These are phyloP conservation scores for Alternaria gaisen DNA, from an alignment of 2,329 filamentous ascomycete genomes.

Conservation along the genomic window DNA sequence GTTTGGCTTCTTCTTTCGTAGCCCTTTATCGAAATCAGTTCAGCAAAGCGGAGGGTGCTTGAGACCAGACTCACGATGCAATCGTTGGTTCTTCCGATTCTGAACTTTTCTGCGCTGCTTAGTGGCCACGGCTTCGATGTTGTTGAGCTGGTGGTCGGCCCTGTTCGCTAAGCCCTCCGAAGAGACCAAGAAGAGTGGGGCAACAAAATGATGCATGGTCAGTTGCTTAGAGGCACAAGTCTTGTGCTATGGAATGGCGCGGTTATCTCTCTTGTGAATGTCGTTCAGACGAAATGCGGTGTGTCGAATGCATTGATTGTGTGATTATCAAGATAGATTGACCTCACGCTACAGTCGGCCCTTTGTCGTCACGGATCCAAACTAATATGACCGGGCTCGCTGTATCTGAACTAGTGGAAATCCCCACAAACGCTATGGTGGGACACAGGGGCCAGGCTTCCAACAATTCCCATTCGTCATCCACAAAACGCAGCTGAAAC, in stretches of 20 bases:
- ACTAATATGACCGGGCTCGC: not conserved
- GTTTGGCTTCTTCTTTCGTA: not conserved
- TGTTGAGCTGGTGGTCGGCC: not conserved
- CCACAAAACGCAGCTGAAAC: not conserved
- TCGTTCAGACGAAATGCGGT: no score
- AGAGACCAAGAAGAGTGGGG: not conserved
- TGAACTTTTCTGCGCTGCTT: constrained; percentile 17
- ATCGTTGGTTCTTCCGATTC: constrained; percentile 17
- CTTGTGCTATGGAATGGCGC: no score
- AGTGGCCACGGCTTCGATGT: not conserved
- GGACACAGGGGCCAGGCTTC: not conserved
- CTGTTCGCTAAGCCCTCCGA: not conserved
- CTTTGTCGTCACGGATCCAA: not conserved
- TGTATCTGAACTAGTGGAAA: not conserved
- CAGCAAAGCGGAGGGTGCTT: not conserved
- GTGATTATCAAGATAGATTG: not conserved
- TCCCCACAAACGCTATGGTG: not conserved
- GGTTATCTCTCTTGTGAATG: no score
- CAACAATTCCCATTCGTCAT: not conserved
- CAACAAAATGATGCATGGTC: not conserved
- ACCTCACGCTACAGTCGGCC: not conserved
- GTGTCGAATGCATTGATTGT: not conserved
- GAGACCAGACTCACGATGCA: constrained; percentile 7
- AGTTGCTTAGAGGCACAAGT: not conserved
- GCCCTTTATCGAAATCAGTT: not conserved